A percentile compares a stretch with the other conserved stretches of the same genome.
Evolutionary conservation across 352 stramenopile genomes (phyloP).

Genomic region (Aphanomyces invadans): DNA sequence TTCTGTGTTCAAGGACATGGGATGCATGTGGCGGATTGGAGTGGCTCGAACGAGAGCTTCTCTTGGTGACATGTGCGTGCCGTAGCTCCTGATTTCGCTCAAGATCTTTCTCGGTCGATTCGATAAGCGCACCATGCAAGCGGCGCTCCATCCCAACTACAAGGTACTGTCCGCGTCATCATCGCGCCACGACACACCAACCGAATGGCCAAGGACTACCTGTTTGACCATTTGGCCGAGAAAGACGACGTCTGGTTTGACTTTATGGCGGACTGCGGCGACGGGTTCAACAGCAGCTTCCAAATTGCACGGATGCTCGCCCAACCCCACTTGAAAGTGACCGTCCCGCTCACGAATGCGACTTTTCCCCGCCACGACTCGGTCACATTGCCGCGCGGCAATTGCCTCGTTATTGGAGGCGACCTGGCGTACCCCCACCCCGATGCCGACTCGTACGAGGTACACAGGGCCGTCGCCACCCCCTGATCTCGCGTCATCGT

Average conservation of each 20-base stretch:
- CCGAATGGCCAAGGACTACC: slow-evolving; percentile 37
- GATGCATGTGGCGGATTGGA: too few species aligned
- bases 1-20: too few species aligned
- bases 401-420: slow-evolving; percentile 85
- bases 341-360: slow-evolving; percentile 29
- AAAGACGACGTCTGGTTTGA: slow-evolving; percentile 89
- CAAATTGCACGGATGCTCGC: slow-evolving; percentile 87
- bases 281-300: slow-evolving; percentile 92
- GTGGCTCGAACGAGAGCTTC: too few species aligned
- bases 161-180: slow-evolving; percentile 26
- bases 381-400: slow-evolving; percentile 67
- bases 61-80: too few species aligned
- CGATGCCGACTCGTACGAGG: slow-evolving; percentile 79
- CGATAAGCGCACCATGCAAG: slow-evolving; percentile 88
- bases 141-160: slow-evolving; percentile 48
- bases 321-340: slow-evolving; percentile 78
- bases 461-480: too few species aligned
- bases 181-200: too few species aligned
- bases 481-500: not conserved
- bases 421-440: slow-evolving; percentile 91
- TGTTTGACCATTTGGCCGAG: slow-evolving; percentile 72
- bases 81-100: slow-evolving; percentile 82
- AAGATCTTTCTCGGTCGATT: slow-evolving; percentile 88
- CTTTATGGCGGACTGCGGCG: slow-evolving; percentile 90
- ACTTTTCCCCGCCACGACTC: slow-evolving; percentile 25